These are phyloP conservation scores for Symbiodinium pilosum DNA, from an alignment of 73 alveolate species.

Conservation along the genomic window DNA sequence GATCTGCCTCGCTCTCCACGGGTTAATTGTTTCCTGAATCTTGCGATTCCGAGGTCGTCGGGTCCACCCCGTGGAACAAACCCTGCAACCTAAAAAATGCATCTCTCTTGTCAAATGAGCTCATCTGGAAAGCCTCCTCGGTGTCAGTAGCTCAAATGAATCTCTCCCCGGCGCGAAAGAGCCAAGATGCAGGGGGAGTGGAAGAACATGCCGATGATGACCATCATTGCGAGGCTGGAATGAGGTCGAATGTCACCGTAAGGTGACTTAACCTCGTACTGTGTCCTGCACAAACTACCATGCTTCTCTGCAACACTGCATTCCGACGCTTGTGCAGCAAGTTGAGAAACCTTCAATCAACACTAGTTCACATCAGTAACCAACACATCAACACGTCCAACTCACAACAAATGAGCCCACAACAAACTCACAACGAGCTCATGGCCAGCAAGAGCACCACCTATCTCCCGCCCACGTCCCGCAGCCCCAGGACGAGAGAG, in stretches of 20 bases:
- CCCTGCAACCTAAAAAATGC: neutral
- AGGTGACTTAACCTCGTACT: neutral
- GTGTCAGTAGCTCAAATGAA: too few relatives aligned
- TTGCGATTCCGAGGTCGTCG: too few relatives aligned
- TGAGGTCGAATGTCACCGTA: too few relatives aligned
- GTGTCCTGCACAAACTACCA: neutral
- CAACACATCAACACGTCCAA: neutral
- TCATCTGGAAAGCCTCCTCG: too few relatives aligned
- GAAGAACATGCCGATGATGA: slow-evolving; percentile 53
- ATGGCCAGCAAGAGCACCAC: neutral
- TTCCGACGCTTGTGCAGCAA: neutral
- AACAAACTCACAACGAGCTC: neutral
- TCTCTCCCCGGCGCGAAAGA: slow-evolving; percentile 43
- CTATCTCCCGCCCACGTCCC: too few relatives aligned
- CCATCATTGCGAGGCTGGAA: slow-evolving; percentile 44
- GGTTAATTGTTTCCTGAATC: too few relatives aligned
- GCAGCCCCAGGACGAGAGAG: too few relatives aligned
- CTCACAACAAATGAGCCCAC: neutral
- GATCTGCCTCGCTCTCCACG: too few relatives aligned
- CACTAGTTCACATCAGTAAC: neutral
- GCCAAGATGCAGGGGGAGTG: neutral
- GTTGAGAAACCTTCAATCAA: neutral
- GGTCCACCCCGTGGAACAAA: slow-evolving; percentile 27
- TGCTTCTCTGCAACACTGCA: neutral
- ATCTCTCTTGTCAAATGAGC: neutral